Conservation (phyloP, 1,284 basidiomycete species). For the Sanghuangporus sanghuang region DNA sequence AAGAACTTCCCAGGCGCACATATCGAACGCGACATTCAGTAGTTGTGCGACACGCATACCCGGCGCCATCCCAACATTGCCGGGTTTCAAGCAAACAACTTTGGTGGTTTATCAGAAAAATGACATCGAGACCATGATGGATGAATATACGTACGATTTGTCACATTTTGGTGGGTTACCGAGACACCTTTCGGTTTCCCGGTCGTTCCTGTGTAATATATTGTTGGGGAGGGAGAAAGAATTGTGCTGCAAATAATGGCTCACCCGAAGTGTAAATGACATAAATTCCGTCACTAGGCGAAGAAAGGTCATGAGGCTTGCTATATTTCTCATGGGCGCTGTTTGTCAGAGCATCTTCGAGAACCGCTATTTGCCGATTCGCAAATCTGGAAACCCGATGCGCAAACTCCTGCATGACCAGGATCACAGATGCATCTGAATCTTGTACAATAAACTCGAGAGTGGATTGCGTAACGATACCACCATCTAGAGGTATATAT, state of each 20-base stretch:
- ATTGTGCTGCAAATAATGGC: slow-evolving; percentile 17
- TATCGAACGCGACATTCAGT: slow-evolving; percentile 57
- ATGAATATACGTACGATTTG: slow-evolving; percentile 39
- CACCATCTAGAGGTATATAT: slow-evolving; percentile 54
- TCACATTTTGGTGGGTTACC: slow-evolving; percentile 51
- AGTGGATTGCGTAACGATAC: slow-evolving; percentile 49
- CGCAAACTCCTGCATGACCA: slow-evolving; percentile 42
- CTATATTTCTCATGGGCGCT: slow-evolving; percentile 24
- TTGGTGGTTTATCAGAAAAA: slow-evolving; percentile 11
- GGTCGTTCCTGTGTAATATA: slow-evolving; percentile 40
- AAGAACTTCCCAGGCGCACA: slow-evolving; percentile 61
- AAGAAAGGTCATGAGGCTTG: slow-evolving; percentile 37
- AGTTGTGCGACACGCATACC: slow-evolving; percentile 52
- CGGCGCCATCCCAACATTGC: slow-evolving; percentile 49
- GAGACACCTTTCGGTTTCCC: slow-evolving; percentile 56
- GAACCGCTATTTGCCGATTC: slow-evolving; percentile 29
- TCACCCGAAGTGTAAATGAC: slow-evolving; percentile 58
- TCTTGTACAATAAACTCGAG: slow-evolving; percentile 48
- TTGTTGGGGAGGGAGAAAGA: too few relatives aligned
- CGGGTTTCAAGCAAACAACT: slow-evolving; percentile 51
- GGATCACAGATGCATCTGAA: slow-evolving; percentile 38
- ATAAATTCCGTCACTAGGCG: slow-evolving; percentile 43
- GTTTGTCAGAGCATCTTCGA: slow-evolving; percentile 35
- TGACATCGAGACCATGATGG: background rate
- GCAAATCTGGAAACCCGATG: slow-evolving; percentile 32